These are phyloP conservation scores for Coniferiporia sulphurascens DNA, from an alignment of 1,284 basidiomycete genomes.

Conservation along the genomic window DNA sequence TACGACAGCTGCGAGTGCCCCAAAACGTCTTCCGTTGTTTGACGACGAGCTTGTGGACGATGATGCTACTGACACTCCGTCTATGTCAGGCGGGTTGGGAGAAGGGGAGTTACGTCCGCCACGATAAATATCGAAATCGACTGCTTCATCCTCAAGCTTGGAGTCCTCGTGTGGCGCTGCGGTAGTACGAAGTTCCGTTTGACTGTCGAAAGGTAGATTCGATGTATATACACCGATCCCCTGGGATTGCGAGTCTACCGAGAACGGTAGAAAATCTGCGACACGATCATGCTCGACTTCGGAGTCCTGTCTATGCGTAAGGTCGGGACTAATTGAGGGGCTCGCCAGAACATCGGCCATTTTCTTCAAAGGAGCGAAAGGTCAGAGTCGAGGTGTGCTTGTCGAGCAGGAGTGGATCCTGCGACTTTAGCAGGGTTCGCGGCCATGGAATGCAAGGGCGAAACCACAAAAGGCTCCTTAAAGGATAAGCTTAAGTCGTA, in stretches of 20 bases:
- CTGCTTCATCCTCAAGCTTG: background rate
- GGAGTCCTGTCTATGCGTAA: too few species aligned
- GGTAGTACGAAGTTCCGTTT: background rate
- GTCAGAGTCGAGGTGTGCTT: background rate
- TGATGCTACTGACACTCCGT: slow-evolving; percentile 29
- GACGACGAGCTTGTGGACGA: slow-evolving; percentile 29
- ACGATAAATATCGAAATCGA: slow-evolving; percentile 52
- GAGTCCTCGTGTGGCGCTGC: background rate
- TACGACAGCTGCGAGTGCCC: slow-evolving; percentile 39
- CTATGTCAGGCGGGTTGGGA: slow-evolving; percentile 29
- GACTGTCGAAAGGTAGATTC: background rate
- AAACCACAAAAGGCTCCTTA: background rate
- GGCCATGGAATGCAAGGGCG: background rate
- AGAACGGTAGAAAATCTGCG: too few species aligned
- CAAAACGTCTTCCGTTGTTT: slow-evolving; percentile 34
- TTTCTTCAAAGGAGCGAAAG: background rate
- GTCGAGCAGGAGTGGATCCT: background rate
- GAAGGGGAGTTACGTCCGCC: slow-evolving; percentile 39
- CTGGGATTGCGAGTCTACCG: background rate
- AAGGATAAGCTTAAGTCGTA: background rate
- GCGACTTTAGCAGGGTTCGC: background rate
- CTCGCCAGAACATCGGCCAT: slow-evolving; percentile 3
- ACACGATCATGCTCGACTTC: too few species aligned
- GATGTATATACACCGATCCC: background rate
- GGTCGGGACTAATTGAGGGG: background rate